Percentiles rank a stretch among this genome's conserved stretches.
These are phyloP conservation scores for Maudiozyma barnettii DNA, from an alignment of 805 yeast genomes.

Conservation along the genomic window DNA sequence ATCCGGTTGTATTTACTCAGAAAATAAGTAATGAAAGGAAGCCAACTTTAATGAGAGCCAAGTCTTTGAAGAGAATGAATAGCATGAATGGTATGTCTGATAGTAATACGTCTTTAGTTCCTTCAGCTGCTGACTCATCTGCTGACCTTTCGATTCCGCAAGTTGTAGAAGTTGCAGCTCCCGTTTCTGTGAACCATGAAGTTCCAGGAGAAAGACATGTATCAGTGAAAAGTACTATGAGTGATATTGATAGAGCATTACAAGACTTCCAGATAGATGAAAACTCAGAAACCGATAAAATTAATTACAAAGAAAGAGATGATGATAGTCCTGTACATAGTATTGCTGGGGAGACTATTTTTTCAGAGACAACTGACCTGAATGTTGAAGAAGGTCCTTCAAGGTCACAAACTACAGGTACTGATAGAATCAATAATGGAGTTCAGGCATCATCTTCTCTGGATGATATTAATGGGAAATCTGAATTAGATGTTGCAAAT, in stretches of 20 bases:
- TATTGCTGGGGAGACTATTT: conserved; percentile 12
- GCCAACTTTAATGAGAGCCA: conserved; percentile 43
- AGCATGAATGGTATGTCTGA: conserved; percentile 18
- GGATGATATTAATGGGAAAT: conserved; percentile 1
- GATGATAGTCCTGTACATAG: conserved; percentile 2
- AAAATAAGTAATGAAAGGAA: conserved; percentile 30
- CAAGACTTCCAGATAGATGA: conserved; percentile 44
- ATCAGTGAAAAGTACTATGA: conserved; percentile 46
- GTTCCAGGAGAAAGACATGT: conserved; percentile 23
- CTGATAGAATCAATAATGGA: background rate
- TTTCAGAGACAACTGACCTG: conserved; percentile 14
- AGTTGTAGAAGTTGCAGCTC: conserved; percentile 18
- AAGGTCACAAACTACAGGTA: background rate
- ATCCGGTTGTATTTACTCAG: conserved; percentile 84
- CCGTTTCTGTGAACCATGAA: background rate
- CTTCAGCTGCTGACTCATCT: conserved; percentile 8
- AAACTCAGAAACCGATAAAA: background rate
- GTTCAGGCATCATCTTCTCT: conserved; percentile 1
- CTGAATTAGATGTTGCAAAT: conserved; percentile 14
- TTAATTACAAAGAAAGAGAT: background rate
- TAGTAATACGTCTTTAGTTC: background rate
- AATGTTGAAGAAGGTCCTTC: conserved; percentile 4
- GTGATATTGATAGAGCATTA: conserved; percentile 65
- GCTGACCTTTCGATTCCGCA: conserved; percentile 23
- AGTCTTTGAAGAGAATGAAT: conserved; percentile 43